These are phyloP conservation scores for Pseudotsuga menziesii DNA, from an alignment of 75 land plant genomes.

Conservation along the genomic window DNA sequence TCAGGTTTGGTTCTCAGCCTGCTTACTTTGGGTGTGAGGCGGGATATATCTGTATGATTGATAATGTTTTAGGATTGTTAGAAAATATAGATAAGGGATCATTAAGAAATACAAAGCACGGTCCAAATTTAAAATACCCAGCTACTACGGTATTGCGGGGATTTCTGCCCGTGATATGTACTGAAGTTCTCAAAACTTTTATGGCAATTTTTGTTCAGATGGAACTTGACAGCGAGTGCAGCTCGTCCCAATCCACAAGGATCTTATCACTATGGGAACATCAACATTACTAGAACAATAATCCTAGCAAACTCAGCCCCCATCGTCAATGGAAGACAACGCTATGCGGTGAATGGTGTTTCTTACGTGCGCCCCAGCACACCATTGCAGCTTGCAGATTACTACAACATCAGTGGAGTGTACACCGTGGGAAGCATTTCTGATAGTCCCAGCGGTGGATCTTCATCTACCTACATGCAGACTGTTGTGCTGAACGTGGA, in stretches of 20 bases:
- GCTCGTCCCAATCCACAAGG: conserved; percentile 89
- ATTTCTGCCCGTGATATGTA: too few species aligned
- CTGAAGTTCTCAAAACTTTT: too few species aligned
- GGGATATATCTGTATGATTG: background rate
- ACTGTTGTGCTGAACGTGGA: conserved; percentile 29
- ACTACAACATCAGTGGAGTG: conserved; percentile 44
- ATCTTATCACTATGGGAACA: conserved; percentile 67
- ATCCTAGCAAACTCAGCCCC: conserved; percentile 29
- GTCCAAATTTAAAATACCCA: too few species aligned
- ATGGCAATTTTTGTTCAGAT: conserved; percentile 15
- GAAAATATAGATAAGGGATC: too few species aligned
- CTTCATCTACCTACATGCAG: conserved; percentile 7
- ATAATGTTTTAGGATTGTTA: too few species aligned
- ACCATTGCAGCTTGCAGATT: conserved; percentile 66
- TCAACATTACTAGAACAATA: conserved; percentile 45
- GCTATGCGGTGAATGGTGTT: conserved; percentile 56
- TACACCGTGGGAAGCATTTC: conserved; percentile 49
- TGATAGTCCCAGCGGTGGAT: conserved; percentile 29
- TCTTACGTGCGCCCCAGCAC: conserved; percentile 46
- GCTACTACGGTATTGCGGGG: too few species aligned
- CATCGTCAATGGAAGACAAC: conserved; percentile 30
- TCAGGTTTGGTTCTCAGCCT: background rate
- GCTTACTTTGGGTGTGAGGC: background rate
- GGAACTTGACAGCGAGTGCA: conserved; percentile 79
- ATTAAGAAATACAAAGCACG: too few species aligned